Evolutionary conservation across 2,329 filamentous ascomycete genomes (phyloP).

Genomic region (Zymoseptoria crescenta): DNA sequence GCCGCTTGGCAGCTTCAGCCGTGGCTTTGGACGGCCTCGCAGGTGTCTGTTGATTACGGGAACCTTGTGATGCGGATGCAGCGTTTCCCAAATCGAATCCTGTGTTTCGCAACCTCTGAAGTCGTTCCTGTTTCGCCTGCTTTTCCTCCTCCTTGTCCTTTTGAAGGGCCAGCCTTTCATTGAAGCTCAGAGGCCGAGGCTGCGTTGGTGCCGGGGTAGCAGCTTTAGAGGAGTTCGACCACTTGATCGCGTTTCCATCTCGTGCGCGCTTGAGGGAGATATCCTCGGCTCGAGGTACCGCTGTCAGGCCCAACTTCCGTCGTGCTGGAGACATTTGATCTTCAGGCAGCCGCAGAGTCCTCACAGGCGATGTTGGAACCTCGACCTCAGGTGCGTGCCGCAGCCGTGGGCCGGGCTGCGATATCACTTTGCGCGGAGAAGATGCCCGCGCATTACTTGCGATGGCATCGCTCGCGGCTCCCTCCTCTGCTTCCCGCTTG

Average conservation of each 20-base stretch:
- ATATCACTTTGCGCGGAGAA: conserved; percentile 8
- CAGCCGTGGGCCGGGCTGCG: conserved; percentile 16
- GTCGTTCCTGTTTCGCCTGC: conserved; percentile 37
- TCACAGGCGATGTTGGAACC: conserved; percentile 67
- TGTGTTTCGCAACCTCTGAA: conserved; percentile 35
- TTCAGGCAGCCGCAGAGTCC: conserved; percentile 38
- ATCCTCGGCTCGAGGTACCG: conserved; percentile 71
- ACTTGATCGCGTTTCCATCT: conserved; percentile 25
- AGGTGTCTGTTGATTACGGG: not conserved
- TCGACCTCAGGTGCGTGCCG: conserved; percentile 45
- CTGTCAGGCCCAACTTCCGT: conserved; percentile 79
- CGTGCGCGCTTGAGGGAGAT: conserved; percentile 70
- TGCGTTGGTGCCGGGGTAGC: conserved; percentile 8
- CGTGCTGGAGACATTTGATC: conserved; percentile 68
- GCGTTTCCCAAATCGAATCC: conserved; percentile 20
- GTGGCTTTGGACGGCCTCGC: not conserved
- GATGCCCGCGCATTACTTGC: conserved; percentile 2
- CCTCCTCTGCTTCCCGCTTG: conserved; percentile 4
- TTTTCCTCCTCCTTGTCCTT: conserved; percentile 38
- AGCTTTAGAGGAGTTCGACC: conserved; percentile 9
- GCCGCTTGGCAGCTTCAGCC: conserved; percentile 2
- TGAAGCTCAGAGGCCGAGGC: conserved; percentile 57
- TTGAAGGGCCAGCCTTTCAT: conserved; percentile 71
- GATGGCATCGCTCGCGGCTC: not conserved
- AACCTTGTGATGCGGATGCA: not conserved